Conservation (phyloP, 805 yeast genomes). For the Wickerhamomyces tratensis region DNA sequence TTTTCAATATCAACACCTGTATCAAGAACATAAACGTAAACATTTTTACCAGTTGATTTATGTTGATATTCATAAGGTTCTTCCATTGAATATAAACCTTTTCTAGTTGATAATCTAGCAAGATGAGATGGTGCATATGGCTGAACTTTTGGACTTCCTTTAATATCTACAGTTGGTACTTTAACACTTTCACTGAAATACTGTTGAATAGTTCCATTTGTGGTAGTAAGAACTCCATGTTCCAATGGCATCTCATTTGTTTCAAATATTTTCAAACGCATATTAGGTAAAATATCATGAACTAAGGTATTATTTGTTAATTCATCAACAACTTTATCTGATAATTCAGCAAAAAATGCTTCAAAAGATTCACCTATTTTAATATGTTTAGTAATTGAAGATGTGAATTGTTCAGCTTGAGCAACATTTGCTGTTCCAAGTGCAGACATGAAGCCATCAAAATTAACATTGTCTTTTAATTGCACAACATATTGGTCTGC, state of each 20-base stretch:
- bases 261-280: slow-evolving; percentile 43
- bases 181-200: too few relatives aligned
- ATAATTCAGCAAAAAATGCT: slow-evolving; percentile 52
- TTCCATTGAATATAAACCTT: slow-evolving; percentile 3
- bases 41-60: slow-evolving; percentile 44
- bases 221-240: background rate
- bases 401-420: background rate
- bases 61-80: slow-evolving; percentile 32
- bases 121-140: slow-evolving; percentile 51
- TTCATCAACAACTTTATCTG: slow-evolving; percentile 30
- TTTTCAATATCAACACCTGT: slow-evolving; percentile 61
- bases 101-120: slow-evolving; percentile 44
- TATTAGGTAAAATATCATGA: slow-evolving; percentile 57
- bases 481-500: background rate
- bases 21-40: slow-evolving; percentile 71
- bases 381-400: background rate
- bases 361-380: slow-evolving; percentile 25
- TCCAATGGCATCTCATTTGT: slow-evolving; percentile 2
- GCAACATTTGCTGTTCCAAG: background rate
- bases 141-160: slow-evolving; percentile 17
- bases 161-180: too few relatives aligned
- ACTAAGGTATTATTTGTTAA: slow-evolving; percentile 48
- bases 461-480: background rate
- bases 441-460: background rate
- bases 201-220: too few relatives aligned